Evolutionary conservation across 148 eudicot species (phyloP), one percentile per base, ranked within the genome.

Genomic region (Rhododendron ferrugineum): DNA sequence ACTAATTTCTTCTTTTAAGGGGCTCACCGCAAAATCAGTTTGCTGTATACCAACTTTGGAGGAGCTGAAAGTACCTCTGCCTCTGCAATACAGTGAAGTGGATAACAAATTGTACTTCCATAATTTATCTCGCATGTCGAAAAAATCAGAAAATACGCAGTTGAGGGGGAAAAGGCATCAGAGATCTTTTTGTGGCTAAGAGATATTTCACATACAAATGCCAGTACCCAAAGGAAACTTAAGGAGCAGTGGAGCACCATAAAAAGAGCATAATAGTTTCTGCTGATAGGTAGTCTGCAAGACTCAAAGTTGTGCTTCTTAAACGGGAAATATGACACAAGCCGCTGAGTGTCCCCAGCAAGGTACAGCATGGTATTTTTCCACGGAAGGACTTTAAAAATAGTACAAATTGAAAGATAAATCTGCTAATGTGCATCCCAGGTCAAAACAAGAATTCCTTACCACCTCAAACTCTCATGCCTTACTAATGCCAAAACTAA

Each of bases 11-110:
- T 3, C 18, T 15, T 76, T 36, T 4, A 40, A 60, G 84, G 82
- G 54, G 87, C 93, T 88, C 81, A 90, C 98, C 96, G 94, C 88
- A 95, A 85, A 72, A 95, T 91, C 79, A 94, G 89, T 89, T 95
- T 95, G 93, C 98, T 92, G 86, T 95, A 95, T 34, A 95, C 98
- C 93, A 95, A 88, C 90, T 93, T 95, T 44, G 94, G 94, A 87
- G 98, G 98, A 80, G 98, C 98, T 83, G 96, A 90, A 82, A 95
- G 95, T 80, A 94, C 93, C 86, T 94, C 92, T 56, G 90, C 92
- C 88, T 95, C 98, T 95, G 94, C 74, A 77, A 92, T 80, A 84
- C 82, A 87, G 86, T 79, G 74, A 54, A 84, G 76, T 26, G 87
- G 20, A 18, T n/a, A 72, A 73, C 11, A 10, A 56, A 34, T 56